Evolutionary conservation across 2,329 filamentous ascomycete species (phyloP).

Genomic region (Aureobasidium sp.): DNA sequence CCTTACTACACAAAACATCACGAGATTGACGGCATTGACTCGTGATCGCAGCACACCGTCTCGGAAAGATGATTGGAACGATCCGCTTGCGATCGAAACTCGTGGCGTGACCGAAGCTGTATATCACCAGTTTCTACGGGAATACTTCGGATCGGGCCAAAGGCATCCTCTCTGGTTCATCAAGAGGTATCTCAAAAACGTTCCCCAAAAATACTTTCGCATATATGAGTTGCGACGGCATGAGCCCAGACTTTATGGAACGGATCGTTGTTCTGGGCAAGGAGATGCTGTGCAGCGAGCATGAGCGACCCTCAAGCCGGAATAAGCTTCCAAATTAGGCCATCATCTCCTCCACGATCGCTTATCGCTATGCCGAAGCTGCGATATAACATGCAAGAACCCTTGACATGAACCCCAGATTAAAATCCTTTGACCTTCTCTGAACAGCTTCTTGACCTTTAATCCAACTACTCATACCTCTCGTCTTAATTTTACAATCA

Average conservation of each 20-base stretch:
- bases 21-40: background rate
- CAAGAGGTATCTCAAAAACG: background rate
- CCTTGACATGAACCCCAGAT: background rate
- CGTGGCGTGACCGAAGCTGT: background rate
- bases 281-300: background rate
- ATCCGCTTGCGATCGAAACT: background rate
- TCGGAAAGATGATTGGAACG: background rate
- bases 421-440: background rate
- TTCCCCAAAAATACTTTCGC: background rate
- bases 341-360: background rate
- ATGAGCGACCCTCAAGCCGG: background rate
- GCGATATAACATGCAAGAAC: background rate
- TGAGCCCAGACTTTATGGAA: background rate
- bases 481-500: background rate
- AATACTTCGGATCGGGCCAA: background rate
- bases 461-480: background rate
- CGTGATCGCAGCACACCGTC: background rate
- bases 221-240: background rate
- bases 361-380: background rate
- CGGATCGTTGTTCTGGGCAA: background rate
- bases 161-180: background rate
- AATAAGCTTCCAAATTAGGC: background rate
- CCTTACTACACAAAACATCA: background rate
- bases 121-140: background rate
- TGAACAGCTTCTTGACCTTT: background rate